A percentile compares a stretch with the other conserved stretches of the same genome.
These are phyloP conservation scores for Tetrahymena borealis DNA, from an alignment of 73 alveolate genomes.

Conservation along the genomic window DNA sequence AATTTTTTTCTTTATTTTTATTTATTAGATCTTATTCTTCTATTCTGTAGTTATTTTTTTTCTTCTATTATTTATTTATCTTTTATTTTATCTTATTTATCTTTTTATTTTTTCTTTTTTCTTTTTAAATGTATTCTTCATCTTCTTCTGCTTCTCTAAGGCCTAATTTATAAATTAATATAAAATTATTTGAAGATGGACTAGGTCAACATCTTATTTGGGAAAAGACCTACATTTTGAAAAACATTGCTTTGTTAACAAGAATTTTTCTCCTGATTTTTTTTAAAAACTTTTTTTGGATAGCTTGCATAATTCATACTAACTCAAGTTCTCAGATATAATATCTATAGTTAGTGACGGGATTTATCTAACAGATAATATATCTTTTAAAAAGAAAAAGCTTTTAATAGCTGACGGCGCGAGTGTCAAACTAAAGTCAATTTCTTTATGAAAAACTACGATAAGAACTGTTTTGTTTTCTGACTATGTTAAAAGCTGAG, in stretches of 20 bases:
- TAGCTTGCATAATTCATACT: not conserved
- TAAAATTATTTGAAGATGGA: not conserved
- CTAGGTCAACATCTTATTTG: constrained; percentile 3
- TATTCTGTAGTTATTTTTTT: not conserved
- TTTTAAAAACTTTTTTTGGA: not conserved
- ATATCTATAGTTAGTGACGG: not conserved
- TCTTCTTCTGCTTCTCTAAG: not conserved
- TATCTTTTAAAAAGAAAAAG: not conserved
- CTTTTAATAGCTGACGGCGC: not conserved
- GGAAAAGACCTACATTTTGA: not conserved
- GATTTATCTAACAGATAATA: not conserved
- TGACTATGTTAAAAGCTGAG: not conserved
- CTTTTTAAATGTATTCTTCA: not conserved
- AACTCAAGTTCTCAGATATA: not conserved
- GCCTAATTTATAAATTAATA: not conserved
- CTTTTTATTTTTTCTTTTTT: not conserved
- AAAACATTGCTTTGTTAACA: not conserved
- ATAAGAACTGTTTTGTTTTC: not conserved
- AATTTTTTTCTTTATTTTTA: not conserved
- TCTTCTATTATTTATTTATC: not conserved
- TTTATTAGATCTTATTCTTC: not conserved
- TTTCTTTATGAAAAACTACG: not conserved
- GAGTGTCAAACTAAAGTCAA: not conserved
- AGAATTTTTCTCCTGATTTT: not conserved
- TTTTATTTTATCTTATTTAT: not conserved